Percentiles rank a stretch among this genome's conserved stretches.
phyloP scores from a whole-genome alignment of 1,284 basidiomycete genomes.

The Inonotus hispidus region DNA sequence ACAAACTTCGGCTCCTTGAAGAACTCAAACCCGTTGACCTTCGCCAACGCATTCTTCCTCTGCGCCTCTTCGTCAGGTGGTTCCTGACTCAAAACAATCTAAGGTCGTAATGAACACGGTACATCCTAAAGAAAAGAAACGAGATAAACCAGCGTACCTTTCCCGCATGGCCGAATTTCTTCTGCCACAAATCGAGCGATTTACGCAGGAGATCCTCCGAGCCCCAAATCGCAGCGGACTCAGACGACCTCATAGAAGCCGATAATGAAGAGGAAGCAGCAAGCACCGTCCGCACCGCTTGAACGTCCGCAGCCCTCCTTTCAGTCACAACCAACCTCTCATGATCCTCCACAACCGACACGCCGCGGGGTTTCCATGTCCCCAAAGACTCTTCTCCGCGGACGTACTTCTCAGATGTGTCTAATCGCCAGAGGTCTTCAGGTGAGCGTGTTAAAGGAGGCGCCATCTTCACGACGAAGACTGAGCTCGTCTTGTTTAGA shows the following conservation, averaged over 20 bases:
- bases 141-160: constrained; percentile 45
- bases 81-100: constrained; percentile 77
- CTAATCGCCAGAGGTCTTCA: constrained; percentile 89
- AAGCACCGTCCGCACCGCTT: constrained; percentile 78
- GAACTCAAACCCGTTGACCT: constrained; percentile 37
- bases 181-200: constrained; percentile 76
- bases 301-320: constrained; percentile 79
- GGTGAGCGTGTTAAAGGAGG: constrained; percentile 85
- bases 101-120: constrained; percentile 8
- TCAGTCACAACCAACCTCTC: constrained; percentile 65
- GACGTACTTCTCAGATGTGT: constrained; percentile 92
- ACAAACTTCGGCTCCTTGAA: constrained; percentile 57
- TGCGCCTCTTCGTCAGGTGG: constrained; percentile 45
- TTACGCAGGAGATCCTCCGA: constrained; percentile 57
- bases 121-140: background rate
- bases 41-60: constrained; percentile 38
- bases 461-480: constrained; percentile 77
- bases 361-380: constrained; percentile 82
- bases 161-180: constrained; percentile 68
- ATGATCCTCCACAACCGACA: constrained; percentile 86
- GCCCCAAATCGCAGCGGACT: constrained; percentile 49
- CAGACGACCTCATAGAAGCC: constrained; percentile 44
- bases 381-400: constrained; percentile 83
- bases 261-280: constrained; percentile 36
- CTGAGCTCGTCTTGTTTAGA: constrained; percentile 68